Base-by-base conservation (phyloP, 495 filamentous ascomycete genomes). In the Penicillium fimorum region DNA sequence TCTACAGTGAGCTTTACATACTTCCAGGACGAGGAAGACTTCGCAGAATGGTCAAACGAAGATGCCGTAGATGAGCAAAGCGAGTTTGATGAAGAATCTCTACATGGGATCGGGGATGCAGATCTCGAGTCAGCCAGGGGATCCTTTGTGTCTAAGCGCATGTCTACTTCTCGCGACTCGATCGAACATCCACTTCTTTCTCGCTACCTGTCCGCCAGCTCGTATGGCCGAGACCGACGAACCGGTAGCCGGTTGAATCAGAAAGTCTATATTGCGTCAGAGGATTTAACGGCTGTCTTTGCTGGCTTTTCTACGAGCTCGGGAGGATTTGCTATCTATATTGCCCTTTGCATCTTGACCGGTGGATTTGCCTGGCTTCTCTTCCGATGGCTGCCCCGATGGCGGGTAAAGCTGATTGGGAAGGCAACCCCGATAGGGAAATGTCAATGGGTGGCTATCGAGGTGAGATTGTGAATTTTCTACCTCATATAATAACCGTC, bases 271-370 rank as follows among this genome's bases (percentile, higher is more conserved):
- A 92, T 99, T 69, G 76, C 84, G 30, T 94, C 88, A 33, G 94
- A 99, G 73, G 94, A 99, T 68, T 77, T 97, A 50, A 96, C 90
- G 0, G 89, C 96, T 59, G 92, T 91, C 43, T 86, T 97, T 63
- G 87, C 94, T 18, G 94, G 94, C 0, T 99, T 97, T 68, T 85
- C 79, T 27, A 97, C 91, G 4, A 90, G 84, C 53, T 59, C 69
- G 9, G 33, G 83, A 30, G 91, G 92, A 3, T 85, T 85, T 58
- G 72, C 79, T 8, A 40, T 86, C 2, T 97, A 97, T 64, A 61
- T 84, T 12, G 52, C 76, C 9, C 66, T 96, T 41, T 96, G 90
- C 61, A 57, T 86, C 3, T 56, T 84, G 10, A 89, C 95, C 1
- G 69, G 87, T 11, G 94, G 94, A 7, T 60, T 94, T 25, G 89